These are phyloP conservation scores for Penicillium griseofulvum DNA, from an alignment of 2,329 filamentous ascomycete species.

Conservation along the genomic window DNA sequence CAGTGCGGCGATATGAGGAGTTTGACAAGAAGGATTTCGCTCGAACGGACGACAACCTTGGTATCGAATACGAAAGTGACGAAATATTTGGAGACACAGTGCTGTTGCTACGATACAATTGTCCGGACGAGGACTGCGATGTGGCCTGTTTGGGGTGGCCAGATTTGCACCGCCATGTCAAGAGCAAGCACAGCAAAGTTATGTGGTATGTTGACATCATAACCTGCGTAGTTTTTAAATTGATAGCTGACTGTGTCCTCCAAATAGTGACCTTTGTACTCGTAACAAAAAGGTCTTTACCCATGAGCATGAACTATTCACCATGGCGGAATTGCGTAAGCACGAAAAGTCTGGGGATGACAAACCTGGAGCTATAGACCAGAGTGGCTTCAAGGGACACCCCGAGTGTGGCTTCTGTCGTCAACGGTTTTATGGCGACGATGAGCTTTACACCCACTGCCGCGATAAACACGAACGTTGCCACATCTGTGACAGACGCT, in stretches of 20 bases:
- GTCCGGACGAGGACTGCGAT: slow-evolving; percentile 79
- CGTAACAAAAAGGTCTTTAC: slow-evolving; percentile 98
- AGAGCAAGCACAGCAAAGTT: slow-evolving; percentile 74
- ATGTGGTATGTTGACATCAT: slow-evolving; percentile 61
- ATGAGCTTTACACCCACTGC: slow-evolving; percentile 92
- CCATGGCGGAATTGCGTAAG: slow-evolving; percentile 71
- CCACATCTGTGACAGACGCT: slow-evolving; percentile 80
- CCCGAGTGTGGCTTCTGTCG: slow-evolving; percentile 92
- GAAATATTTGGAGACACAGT: slow-evolving; percentile 91
- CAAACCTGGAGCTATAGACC: slow-evolving; percentile 80
- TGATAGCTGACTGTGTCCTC: slow-evolving; percentile 9
- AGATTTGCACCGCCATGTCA: slow-evolving; percentile 77
- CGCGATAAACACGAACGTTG: slow-evolving; percentile 92
- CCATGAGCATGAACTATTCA: slow-evolving; percentile 93
- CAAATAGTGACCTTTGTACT: slow-evolving; percentile 72
- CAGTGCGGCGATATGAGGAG: slow-evolving; percentile 79
- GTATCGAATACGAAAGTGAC: slow-evolving; percentile 84
- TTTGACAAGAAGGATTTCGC: slow-evolving; percentile 71
- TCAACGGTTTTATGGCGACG: slow-evolving; percentile 89
- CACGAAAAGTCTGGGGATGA: slow-evolving; percentile 93
- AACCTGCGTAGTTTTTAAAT: slow-evolving; percentile 3
- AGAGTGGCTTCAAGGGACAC: slow-evolving; percentile 95
- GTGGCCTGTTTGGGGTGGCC: slow-evolving; percentile 80
- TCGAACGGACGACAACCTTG: slow-evolving; percentile 77
- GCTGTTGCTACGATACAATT: slow-evolving; percentile 88